Conservation (phyloP, 495 filamentous ascomycete species). For the Pseudotulostoma volvatum region DNA sequence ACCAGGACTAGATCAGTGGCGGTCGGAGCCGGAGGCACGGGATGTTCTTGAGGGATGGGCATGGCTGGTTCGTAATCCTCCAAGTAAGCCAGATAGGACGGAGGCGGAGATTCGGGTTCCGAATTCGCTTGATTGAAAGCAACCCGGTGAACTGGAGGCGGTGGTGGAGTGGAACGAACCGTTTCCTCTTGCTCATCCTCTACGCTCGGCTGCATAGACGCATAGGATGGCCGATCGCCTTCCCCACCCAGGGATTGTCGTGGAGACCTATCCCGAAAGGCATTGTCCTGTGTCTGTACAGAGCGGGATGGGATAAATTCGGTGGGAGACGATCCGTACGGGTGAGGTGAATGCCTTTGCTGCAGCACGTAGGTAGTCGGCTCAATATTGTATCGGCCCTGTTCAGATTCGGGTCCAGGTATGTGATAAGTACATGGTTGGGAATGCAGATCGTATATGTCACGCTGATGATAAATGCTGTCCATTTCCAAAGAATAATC, state of each 20-base stretch:
- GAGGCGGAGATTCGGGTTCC: slow-evolving; percentile 14
- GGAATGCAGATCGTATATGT: neutral
- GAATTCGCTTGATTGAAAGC: slow-evolving; percentile 15
- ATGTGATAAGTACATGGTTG: slow-evolving; percentile 6
- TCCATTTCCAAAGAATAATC: neutral
- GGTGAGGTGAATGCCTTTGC: slow-evolving; percentile 5
- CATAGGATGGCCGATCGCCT: slow-evolving; percentile 24
- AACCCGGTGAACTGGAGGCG: slow-evolving; percentile 32
- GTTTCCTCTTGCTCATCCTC: slow-evolving; percentile 48
- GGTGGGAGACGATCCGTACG: neutral
- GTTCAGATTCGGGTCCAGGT: slow-evolving; percentile 5
- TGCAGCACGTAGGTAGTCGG: neutral
- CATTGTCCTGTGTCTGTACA: too few species aligned
- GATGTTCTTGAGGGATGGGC: neutral
- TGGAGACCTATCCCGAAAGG: slow-evolving; percentile 7
- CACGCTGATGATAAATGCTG: neutral
- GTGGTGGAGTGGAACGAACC: slow-evolving; percentile 32
- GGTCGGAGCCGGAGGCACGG: neutral
- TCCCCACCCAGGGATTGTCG: slow-evolving; percentile 10
- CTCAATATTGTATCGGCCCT: slow-evolving; percentile 4
- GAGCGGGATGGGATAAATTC: too few species aligned
- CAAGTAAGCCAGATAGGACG: slow-evolving; percentile 22
- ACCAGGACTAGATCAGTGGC: slow-evolving; percentile 38
- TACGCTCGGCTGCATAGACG: slow-evolving; percentile 50
- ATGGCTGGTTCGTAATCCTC: slow-evolving; percentile 14